A percentile compares a stretch with the other conserved stretches of the same genome.
Evolutionary conservation across 1,284 basidiomycete species (phyloP).

Genomic region (Apiotrichum porosum): DNA sequence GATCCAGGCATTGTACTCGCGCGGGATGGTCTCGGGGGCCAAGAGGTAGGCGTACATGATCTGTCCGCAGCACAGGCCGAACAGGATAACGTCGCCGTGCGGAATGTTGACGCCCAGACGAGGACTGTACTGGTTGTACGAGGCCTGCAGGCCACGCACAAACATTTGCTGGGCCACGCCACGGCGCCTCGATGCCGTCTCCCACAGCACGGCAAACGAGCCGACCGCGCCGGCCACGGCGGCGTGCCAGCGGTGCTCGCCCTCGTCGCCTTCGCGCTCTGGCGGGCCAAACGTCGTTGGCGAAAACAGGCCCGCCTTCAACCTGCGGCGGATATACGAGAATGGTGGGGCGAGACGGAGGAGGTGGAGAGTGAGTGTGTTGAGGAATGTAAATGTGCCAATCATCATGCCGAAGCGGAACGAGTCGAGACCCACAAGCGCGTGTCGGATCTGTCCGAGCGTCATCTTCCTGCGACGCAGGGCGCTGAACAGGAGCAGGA

Average conservation of each 20-base stretch:
- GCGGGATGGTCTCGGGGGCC: constrained; percentile 74
- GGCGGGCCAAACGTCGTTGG: constrained; percentile 43
- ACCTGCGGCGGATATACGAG: constrained; percentile 45
- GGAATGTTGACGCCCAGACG: constrained; percentile 62
- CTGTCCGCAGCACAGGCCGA: constrained; percentile 78
- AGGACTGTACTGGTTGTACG: constrained; percentile 50
- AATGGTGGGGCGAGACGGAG: constrained; percentile 70
- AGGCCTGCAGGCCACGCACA: constrained; percentile 48
- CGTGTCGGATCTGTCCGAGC: constrained; percentile 62
- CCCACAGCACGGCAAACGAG: constrained; percentile 74
- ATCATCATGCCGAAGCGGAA: constrained; percentile 80
- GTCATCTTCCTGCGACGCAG: constrained; percentile 55
- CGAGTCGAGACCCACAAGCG: constrained; percentile 72
- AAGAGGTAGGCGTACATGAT: constrained; percentile 81
- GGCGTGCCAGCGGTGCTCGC: constrained; percentile 71
- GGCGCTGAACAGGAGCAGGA: constrained; percentile 64
- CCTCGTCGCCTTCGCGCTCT: constrained; percentile 55
- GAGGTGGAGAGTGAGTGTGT: constrained; percentile 76
- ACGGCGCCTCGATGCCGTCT: constrained; percentile 63
- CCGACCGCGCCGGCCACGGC: constrained; percentile 75
- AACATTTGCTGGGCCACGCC: constrained; percentile 76
- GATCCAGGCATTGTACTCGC: constrained; percentile 71
- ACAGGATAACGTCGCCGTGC: constrained; percentile 77
- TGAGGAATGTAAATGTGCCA: constrained; percentile 67
- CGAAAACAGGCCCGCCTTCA: constrained; percentile 27